Base-by-base conservation (phyloP, 345 rosid species). In the Eucalyptus globulus region DNA sequence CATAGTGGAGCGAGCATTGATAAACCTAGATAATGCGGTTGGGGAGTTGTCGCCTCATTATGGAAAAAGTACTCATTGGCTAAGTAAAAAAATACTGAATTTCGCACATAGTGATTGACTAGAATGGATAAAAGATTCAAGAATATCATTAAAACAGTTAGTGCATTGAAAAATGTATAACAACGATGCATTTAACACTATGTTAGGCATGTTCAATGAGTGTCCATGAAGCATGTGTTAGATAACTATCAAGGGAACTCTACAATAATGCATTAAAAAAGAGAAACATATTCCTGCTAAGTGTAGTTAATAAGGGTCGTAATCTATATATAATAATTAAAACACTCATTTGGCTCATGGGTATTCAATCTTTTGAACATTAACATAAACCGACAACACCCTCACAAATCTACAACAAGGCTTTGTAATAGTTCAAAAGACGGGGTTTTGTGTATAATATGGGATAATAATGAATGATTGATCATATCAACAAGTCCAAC, bases 261-360 rank as follows among this genome's bases (percentile, higher is more conserved):
- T 65, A n/a, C 16, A 7, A 15, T 65, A 14, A 2, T n/a, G 76
- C 37, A 65, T 65, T n/a, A 65, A n/a, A 0, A 29, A n/a, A 1
- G 14, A 65, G 21, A n/a, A n/a, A n/a, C 2, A n/a, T 65, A 65
- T 15, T 65, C 10, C 0, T n/a, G 1, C 37, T 15, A n/a, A 65
- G 21, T n/a, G 40, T 65, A 16, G 76, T 65, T 65, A 65, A 65
- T 65, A 65, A 15, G 21, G 17, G 76, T 16, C 2, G 5, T 7
- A n/a, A n/a, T 65, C 21, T 65, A n/a, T 65, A 0, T 65, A 15
- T 17, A n/a, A 65, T 17, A 65, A 8, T 14, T 65, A 65, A 65
- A 65, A 34, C 15, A 65, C 37, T 65, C 40, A 15, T 65, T n/a
- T 17, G 19, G 76, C 11, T 65, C 21, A 31, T 37, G 5, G 14